Evolutionary conservation across 2,329 filamentous ascomycete species (phyloP).

Genomic region (Elsinoe arachidis): DNA sequence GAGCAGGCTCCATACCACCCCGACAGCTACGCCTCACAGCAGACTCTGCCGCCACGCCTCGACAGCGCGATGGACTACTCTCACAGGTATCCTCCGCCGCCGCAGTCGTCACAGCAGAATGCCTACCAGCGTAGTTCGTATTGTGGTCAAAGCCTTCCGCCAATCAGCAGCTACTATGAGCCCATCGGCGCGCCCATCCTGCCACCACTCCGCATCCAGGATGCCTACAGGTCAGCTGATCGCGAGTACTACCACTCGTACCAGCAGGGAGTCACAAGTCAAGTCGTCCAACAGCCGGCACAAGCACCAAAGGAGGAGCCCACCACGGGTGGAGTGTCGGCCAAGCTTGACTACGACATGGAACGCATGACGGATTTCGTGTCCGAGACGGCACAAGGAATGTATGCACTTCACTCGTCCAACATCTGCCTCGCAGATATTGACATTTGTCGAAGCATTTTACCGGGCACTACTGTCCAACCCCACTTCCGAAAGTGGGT

Average conservation of each 20-base stretch:
- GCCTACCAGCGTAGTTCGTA: constrained; percentile 19
- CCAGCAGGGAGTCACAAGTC: constrained; percentile 32
- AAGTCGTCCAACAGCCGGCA: constrained; percentile 31
- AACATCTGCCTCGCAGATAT: constrained; percentile 51
- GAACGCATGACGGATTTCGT: constrained; percentile 94
- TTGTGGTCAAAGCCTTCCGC: constrained; percentile 24
- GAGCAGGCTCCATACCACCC: constrained; percentile 38
- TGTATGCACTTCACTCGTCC: constrained; percentile 53
- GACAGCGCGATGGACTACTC: constrained; percentile 39
- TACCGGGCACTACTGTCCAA: constrained; percentile 48
- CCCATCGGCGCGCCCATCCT: constrained; percentile 36
- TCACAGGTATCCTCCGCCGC: constrained; percentile 21
- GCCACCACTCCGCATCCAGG: constrained; percentile 39
- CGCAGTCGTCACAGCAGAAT: constrained; percentile 17
- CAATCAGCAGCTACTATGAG: constrained; percentile 36
- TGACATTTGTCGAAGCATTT: constrained; percentile 56
- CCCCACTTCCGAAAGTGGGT: constrained; percentile 85
- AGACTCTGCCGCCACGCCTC: constrained; percentile 30
- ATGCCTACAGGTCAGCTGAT: constrained; percentile 27
- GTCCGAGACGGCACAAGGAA: constrained; percentile 73
- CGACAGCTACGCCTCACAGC: constrained; percentile 35
- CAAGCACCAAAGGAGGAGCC: constrained; percentile 51
- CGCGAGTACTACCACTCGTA: constrained; percentile 31
- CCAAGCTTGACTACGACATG: constrained; percentile 93
- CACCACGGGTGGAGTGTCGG: constrained; percentile 76